Evolutionary conservation across 176 grass and related monocot genomes (phyloP), one percentile per base, ranked within the genome.

Genomic region (Pontederia crassipes): DNA sequence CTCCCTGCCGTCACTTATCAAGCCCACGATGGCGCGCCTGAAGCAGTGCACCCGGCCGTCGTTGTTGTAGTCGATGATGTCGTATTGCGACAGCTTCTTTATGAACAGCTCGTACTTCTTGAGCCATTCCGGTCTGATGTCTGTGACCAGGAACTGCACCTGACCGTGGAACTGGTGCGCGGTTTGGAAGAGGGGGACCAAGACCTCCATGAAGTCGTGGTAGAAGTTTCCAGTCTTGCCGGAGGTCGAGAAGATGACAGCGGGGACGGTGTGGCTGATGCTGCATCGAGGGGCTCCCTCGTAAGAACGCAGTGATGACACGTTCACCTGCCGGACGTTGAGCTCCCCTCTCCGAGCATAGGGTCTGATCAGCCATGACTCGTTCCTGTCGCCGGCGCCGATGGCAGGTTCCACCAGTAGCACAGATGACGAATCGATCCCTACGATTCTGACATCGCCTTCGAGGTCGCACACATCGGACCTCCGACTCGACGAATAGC

Each of bases 1-100:
- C 46, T 95, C 89, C 68, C 75, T 76, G 60, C 85, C 77, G 17
- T 81, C 79, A 12, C 84, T 70, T 2, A 82, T 71, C 20, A 78
- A 12, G 29, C 75, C 75, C 2, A 78, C 28, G 61, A 71, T 57
- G 0, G 75, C 75, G 8, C 50, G 63, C 67, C 58, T 47, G 18
- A 71, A 78, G 58, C 75, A 78, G 49, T 71, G 75, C 49, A 78
- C 75, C 59, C 62, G 51, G 11, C 56, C 18, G 66, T 78, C 75
- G 52, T 55, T 15, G 20, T 78, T 66, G 8, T 71, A 16, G 57
- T 78, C 63, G 53, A 78, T 55, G 55, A 72, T 24, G 8, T 59
- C 67, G 50, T 78, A 56, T 49, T 59, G n/a, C 28, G 75, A 63
- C 45, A 78, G 58, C 51, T 40, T 59, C 26, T 59, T 71, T 4